These are phyloP conservation scores for Aphanomyces euteiches DNA, from an alignment of 352 stramenopile genomes.

Conservation along the genomic window DNA sequence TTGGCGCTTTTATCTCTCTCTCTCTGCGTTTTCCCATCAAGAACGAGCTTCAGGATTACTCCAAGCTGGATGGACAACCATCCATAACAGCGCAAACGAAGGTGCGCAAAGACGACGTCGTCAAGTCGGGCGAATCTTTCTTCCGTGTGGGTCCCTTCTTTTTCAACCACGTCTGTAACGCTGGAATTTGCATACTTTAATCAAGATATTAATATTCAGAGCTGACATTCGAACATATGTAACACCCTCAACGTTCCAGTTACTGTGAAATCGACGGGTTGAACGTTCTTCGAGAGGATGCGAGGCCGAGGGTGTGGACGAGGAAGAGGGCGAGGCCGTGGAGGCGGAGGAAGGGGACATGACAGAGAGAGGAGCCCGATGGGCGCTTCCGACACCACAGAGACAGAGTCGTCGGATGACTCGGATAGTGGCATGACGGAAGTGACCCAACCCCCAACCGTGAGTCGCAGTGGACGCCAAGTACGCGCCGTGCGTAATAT, in stretches of 20 bases:
- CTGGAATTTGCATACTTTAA: not conserved
- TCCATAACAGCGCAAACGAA: too few species aligned
- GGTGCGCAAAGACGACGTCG: too few species aligned
- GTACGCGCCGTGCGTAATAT: not conserved
- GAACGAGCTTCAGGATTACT: too few species aligned
- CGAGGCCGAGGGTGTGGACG: not conserved
- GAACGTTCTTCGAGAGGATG: not conserved
- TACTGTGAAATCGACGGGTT: not conserved
- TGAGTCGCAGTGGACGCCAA: conserved; percentile 7
- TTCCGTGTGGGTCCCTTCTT: too few species aligned
- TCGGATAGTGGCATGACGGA: not conserved
- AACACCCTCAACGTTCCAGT: not conserved
- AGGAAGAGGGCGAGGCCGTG: not conserved
- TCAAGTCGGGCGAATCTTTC: too few species aligned
- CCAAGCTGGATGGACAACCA: too few species aligned
- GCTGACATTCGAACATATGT: conserved; percentile 1
- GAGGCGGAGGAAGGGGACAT: conserved; percentile 7
- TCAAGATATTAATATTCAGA: conserved; percentile 10
- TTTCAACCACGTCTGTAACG: not conserved
- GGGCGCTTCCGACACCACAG: too few species aligned
- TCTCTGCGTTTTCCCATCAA: too few species aligned
- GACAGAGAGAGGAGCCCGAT: too few species aligned
- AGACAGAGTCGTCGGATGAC: conserved; percentile 10
- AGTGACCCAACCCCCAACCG: not conserved
- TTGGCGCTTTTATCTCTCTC: too few species aligned